These are phyloP conservation scores for Monilinia laxa DNA, from an alignment of 2,329 filamentous ascomycete genomes.

Conservation along the genomic window DNA sequence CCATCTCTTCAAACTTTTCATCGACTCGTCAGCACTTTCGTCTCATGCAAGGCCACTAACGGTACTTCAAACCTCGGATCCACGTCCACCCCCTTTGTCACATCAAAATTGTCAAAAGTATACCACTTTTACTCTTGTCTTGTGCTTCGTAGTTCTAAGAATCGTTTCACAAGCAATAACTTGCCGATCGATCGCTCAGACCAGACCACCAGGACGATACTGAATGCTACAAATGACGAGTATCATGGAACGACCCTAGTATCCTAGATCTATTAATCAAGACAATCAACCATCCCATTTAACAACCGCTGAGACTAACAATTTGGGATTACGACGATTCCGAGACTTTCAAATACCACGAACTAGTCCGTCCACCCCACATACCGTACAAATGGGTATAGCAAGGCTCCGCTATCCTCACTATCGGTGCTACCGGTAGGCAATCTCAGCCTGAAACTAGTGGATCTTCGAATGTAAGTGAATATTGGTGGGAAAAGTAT, in stretches of 20 bases:
- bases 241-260: not conserved
- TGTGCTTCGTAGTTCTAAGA: not conserved
- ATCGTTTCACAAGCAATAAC: not conserved
- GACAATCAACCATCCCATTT: not conserved
- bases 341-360: not conserved
- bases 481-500: not conserved
- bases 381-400: conserved; percentile 25
- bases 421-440: not conserved
- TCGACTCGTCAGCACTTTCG: conserved; percentile 18
- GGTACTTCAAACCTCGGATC: conserved; percentile 13
- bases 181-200: not conserved
- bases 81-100: not conserved
- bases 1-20: conserved; percentile 9
- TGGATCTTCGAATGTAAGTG: not conserved
- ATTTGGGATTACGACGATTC: not conserved
- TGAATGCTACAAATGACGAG: not conserved
- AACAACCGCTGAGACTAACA: not conserved
- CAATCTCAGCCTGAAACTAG: conserved; percentile 21
- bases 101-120: conserved; percentile 15
- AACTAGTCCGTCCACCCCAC: not conserved
- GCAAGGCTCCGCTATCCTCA: conserved; percentile 25
- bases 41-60: not conserved
- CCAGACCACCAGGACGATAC: not conserved
- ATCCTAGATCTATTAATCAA: not conserved
- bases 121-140: not conserved